Evolutionary conservation across 495 filamentous ascomycete genomes (phyloP).

Genomic region (Daldinia decipiens): DNA sequence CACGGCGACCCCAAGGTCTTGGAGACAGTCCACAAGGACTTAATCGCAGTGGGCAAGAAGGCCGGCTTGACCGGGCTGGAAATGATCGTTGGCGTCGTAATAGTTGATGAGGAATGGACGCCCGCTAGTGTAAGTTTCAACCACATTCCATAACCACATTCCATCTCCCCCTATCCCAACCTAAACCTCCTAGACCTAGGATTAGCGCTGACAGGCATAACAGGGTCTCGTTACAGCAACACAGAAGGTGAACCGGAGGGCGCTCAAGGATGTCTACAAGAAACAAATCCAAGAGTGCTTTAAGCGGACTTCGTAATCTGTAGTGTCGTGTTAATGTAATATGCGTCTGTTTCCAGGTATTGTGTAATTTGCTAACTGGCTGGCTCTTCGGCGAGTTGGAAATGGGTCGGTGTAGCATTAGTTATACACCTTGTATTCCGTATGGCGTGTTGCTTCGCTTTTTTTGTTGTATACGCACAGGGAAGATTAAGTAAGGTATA

Average conservation of each 20-base stretch:
- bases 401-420: slow-evolving; percentile 2
- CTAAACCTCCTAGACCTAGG: neutral
- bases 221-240: slow-evolving; percentile 70
- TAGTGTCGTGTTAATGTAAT: neutral
- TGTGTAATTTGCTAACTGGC: slow-evolving; percentile 8
- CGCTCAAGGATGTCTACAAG: slow-evolving; percentile 63
- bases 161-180: slow-evolving; percentile 3
- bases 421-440: neutral
- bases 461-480: neutral
- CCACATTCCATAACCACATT: slow-evolving; percentile 6
- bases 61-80: slow-evolving; percentile 65
- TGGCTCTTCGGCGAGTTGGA: slow-evolving; percentile 4
- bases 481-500: neutral
- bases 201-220: slow-evolving; percentile 40
- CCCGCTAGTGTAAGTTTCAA: slow-evolving; percentile 65
- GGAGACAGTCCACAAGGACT: slow-evolving; percentile 63
- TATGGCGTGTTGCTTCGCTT: neutral
- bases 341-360: neutral
- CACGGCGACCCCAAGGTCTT: slow-evolving; percentile 59
- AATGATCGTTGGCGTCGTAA: slow-evolving; percentile 67
- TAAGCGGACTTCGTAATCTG: slow-evolving; percentile 32
- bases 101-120: slow-evolving; percentile 74
- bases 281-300: slow-evolving; percentile 64
- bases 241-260: slow-evolving; percentile 69
- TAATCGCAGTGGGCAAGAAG: slow-evolving; percentile 61